These are phyloP conservation scores for Eremochloa ophiuroides DNA, from an alignment of 176 grass and related monocot genomes.

Conservation along the genomic window DNA sequence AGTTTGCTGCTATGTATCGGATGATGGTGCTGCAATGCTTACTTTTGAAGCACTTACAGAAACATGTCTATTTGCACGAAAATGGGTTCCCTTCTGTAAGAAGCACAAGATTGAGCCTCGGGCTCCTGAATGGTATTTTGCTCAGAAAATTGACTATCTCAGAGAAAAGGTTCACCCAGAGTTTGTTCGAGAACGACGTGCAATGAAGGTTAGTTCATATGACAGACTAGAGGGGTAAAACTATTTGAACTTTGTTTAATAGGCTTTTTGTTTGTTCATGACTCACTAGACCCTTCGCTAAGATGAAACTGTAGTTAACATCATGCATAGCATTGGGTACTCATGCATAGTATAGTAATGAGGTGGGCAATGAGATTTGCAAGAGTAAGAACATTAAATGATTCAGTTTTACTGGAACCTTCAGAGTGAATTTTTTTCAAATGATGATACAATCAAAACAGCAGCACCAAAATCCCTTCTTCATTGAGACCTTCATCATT, in stretches of 20 bases:
- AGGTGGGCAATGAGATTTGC: background rate
- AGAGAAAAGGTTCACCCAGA: conserved; percentile 31
- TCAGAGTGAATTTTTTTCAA: too few relatives aligned
- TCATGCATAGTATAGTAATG: background rate
- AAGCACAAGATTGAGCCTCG: conserved; percentile 26
- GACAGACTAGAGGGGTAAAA: background rate
- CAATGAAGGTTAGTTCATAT: conserved; percentile 27
- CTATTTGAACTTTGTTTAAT: background rate
- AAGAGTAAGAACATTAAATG: background rate
- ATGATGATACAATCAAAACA: too few relatives aligned
- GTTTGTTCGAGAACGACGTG: conserved; percentile 25
- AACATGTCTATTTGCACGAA: conserved; percentile 30
- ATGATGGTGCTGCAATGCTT: conserved; percentile 32
- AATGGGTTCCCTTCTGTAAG: conserved; percentile 33
- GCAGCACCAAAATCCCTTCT: too few relatives aligned
- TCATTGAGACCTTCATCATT: too few relatives aligned
- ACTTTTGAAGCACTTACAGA: conserved; percentile 31
- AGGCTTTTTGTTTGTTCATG: background rate
- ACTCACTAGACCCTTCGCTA: background rate
- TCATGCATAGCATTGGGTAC: background rate
- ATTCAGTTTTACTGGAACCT: background rate
- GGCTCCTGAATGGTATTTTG: conserved; percentile 35
- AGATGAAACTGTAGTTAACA: background rate
- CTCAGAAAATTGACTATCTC: conserved; percentile 36
- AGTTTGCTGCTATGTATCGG: conserved; percentile 28